phyloP scores from a whole-genome alignment of 495 filamentous ascomycete genomes.

The Penicillium arizonense region DNA sequence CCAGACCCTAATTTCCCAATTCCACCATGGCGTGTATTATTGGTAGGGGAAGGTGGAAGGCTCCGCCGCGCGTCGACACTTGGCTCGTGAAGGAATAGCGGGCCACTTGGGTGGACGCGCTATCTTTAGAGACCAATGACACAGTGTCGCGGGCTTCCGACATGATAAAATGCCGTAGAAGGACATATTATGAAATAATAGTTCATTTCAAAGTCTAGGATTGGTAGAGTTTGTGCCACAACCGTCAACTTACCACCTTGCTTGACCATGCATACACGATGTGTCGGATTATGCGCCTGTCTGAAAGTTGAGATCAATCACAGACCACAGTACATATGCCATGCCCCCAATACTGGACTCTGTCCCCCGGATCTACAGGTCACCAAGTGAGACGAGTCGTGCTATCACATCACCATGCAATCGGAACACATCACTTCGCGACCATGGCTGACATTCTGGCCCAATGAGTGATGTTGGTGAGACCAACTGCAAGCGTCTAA shows the following conservation, averaged over 20 bases:
- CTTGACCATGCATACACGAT: conserved; percentile 17
- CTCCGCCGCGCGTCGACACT: conserved; percentile 17
- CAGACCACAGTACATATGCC: conserved; percentile 1
- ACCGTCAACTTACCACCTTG: conserved; percentile 18
- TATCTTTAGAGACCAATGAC: conserved; percentile 30
- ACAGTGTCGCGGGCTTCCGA: conserved; percentile 2
- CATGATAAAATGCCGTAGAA: conserved; percentile 11
- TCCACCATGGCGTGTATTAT: neutral
- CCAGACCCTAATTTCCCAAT: conserved; percentile 15
- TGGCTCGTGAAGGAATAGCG: conserved; percentile 7
- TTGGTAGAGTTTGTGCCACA: conserved; percentile 11
- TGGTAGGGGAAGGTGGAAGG: conserved; percentile 9
- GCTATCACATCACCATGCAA: conserved; percentile 27
- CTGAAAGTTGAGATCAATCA: conserved; percentile 18
- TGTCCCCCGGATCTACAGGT: conserved; percentile 27
- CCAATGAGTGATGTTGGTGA: conserved; percentile 21
- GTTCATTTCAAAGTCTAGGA: neutral
- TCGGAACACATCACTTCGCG: conserved; percentile 28
- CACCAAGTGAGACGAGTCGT: conserved; percentile 14
- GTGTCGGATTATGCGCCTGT: conserved; percentile 8
- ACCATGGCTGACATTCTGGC: conserved; percentile 14
- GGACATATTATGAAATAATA: neutral
- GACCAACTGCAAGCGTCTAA: conserved; percentile 1
- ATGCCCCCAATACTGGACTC: neutral
- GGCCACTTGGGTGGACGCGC: conserved; percentile 12